Evolutionary conservation across 1,284 basidiomycete genomes (phyloP), one percentile per base, ranked within the genome.

Genomic region (Volvariella volvacea): DNA sequence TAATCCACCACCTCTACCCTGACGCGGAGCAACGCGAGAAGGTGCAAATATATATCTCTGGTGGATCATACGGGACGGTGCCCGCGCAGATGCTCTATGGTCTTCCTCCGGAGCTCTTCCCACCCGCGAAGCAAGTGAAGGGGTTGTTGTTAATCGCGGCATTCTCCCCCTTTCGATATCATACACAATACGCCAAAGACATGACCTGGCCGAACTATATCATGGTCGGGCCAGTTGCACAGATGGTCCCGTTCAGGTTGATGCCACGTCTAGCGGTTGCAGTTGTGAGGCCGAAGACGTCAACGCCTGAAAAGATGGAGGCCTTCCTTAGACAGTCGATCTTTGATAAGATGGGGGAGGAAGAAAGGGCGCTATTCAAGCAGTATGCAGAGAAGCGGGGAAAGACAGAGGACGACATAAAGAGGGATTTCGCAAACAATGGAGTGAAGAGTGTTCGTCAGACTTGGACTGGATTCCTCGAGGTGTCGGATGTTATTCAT

Each of bases 31-130:
- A 6, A n/a, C 34, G 19, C 34, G 19, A 15, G 9, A 51, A 65
- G 9, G 63, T 76, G 36, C 65, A 60, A 48, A 60, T 80, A 34
- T 77, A 74, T 59, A 47, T 78, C 40, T 58, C 62, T 2, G 78
- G 74, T 1, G 71, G 74, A 8, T 74, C 74, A 2, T 75, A 68
- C 45, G 79, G 78, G 16, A 73, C 71, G 0, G 65, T 68, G 2
- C 60, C 70, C 4, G 73, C 78, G 0, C 78, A 80, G 60, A 74
- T 81, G 30, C 53, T 81, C 20, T 78, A 76, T 48, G 75, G 73
- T 2, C 67, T 74, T 0, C 55, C 73, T 0, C 71, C 72, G 55
- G 64, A 70, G 50, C 51, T 57, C n/a, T 80, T 81, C 51, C 74
- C 76, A 2, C 64, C 68, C 22, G 73, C 71, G 9, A 55, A 61